Evolutionary conservation across 164 flowering plant genomes (phyloP).

Genomic region (Vitis labrusca): DNA sequence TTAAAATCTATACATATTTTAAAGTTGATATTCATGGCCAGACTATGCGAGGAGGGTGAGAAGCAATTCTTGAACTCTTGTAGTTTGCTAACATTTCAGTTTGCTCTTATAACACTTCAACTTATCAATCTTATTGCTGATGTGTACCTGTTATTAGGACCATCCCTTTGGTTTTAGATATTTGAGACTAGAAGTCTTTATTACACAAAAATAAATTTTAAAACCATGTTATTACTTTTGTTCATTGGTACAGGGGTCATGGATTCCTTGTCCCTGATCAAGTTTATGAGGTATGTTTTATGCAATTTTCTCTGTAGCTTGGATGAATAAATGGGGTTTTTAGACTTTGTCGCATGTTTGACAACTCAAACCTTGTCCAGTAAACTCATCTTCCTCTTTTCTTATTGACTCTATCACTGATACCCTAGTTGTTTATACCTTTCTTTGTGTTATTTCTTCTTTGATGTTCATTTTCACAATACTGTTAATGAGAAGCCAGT

Average conservation of each 20-base stretch:
- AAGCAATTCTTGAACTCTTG: neutral
- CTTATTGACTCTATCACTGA: neutral
- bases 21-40: neutral
- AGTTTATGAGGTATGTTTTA: slow-evolving; percentile 56
- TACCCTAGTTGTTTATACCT: no score
- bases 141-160: no score
- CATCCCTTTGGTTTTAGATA: no score
- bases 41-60: neutral
- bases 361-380: neutral
- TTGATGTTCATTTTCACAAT: neutral
- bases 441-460: neutral
- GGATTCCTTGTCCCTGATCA: slow-evolving; percentile 71
- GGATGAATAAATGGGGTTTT: neutral
- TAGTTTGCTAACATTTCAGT: neutral
- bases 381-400: neutral
- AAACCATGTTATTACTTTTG: neutral
- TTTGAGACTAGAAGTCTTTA: neutral
- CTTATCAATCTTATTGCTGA: no score
- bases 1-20: neutral
- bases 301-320: neutral
- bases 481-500: neutral
- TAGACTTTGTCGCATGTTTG: neutral
- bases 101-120: neutral
- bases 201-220: neutral
- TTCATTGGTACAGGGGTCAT: slow-evolving; percentile 53